Conservation (phyloP, 495 filamentous ascomycete species). For the Saxispiralis lemnorum region DNA sequence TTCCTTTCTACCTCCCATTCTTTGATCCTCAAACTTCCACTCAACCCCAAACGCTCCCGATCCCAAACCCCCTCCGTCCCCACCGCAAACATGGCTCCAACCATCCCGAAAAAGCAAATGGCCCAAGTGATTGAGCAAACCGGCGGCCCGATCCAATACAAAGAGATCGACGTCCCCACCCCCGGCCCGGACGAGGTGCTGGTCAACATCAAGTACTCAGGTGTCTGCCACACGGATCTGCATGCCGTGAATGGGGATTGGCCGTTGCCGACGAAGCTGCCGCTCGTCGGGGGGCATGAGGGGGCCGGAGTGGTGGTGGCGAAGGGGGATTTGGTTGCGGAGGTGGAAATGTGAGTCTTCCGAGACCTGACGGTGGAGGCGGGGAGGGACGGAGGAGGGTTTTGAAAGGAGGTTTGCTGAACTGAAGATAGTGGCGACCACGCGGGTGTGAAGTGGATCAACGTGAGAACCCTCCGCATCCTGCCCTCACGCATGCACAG, state of each 20-base stretch:
- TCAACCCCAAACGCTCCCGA: no score
- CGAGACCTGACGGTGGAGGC: no score
- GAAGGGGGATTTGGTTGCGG: conserved; percentile 66
- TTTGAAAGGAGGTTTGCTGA: no score
- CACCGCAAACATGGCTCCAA: no score
- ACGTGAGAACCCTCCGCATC: conserved; percentile 25
- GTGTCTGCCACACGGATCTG: conserved; percentile 73
- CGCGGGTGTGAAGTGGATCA: conserved; percentile 82
- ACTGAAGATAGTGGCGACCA: conserved; percentile 44
- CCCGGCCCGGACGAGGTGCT: conserved; percentile 79
- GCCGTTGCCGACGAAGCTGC: conserved; percentile 60
- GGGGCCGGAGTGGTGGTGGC: conserved; percentile 35
- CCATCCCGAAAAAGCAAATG: conserved; percentile 70
- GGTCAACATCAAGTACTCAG: conserved; percentile 79
- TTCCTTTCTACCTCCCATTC: no score
- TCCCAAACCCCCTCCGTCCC: no score
- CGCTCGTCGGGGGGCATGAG: conserved; percentile 45
- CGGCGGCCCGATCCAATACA: conserved; percentile 57
- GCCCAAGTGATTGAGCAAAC: conserved; percentile 69
- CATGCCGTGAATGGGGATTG: conserved; percentile 57
- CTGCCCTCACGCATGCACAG: no score
- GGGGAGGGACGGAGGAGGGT: no score
- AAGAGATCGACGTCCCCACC: conserved; percentile 49
- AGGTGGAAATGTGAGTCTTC: conserved; percentile 34
- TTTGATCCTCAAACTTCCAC: no score